phyloP scores from a whole-genome alignment of 305 asterid species.

The Fraxinus angustifolia region DNA sequence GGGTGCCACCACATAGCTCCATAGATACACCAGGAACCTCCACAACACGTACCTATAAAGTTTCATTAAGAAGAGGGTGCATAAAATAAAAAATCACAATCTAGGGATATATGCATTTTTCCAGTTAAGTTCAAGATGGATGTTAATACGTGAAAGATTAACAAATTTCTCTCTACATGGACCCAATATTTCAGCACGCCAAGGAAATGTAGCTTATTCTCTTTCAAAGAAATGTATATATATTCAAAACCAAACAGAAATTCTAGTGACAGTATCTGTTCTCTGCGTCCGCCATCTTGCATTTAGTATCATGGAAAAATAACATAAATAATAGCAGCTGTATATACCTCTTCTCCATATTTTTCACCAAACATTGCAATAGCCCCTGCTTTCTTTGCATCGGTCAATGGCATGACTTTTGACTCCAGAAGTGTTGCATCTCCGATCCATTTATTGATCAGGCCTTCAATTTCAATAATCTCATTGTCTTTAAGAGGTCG shows the following conservation, averaged over 20 bases:
- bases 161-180: not conserved
- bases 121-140: not conserved
- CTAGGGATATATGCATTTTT: not conserved
- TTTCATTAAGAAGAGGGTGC: slow-evolving; percentile 12
- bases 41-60: slow-evolving; percentile 78
- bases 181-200: not conserved
- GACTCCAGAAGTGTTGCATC: slow-evolving; percentile 74
- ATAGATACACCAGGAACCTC: slow-evolving; percentile 94
- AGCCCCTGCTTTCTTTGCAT: slow-evolving; percentile 93
- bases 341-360: slow-evolving; percentile 75
- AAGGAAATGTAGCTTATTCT: not conserved
- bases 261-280: not conserved
- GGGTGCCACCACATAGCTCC: slow-evolving; percentile 98
- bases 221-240: not conserved
- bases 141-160: not conserved
- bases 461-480: slow-evolving; percentile 63
- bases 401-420: slow-evolving; percentile 65
- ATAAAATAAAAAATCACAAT: not conserved
- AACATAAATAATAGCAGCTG: not conserved
- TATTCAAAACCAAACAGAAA: not conserved
- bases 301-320: not conserved
- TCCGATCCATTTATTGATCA: slow-evolving; percentile 81
- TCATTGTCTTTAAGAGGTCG: slow-evolving; percentile 71
- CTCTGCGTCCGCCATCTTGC: not conserved
- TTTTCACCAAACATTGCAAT: slow-evolving; percentile 98